Evolutionary conservation across 129 eudicot species (phyloP).

Genomic region (Saussurea involucrata): DNA sequence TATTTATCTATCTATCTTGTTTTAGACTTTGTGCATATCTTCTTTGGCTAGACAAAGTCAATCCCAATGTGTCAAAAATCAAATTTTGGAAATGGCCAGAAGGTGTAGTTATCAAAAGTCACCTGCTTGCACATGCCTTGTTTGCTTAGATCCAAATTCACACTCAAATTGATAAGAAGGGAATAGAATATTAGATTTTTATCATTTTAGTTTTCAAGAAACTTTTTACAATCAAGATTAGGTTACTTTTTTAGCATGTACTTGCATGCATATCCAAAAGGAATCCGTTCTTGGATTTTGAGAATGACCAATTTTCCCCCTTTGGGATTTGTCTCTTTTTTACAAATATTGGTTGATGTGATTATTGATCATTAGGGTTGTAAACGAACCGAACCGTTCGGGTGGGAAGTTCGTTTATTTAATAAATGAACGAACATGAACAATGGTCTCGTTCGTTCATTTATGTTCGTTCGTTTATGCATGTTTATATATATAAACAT

Average conservation of each 20-base stretch:
- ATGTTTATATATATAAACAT: too few species aligned
- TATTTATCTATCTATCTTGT: conserved; percentile 11
- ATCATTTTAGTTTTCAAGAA: background rate
- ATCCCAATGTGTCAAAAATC: conserved; percentile 25
- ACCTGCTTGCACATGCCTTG: conserved; percentile 36
- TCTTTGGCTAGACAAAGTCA: conserved; percentile 26
- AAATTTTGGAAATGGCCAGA: conserved; percentile 19
- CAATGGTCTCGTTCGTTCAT: too few species aligned
- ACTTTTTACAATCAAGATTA: background rate
- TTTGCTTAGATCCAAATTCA: conserved; percentile 34
- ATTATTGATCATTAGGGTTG: too few species aligned
- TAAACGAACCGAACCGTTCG: too few species aligned
- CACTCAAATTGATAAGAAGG: background rate
- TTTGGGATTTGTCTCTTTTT: too few species aligned
- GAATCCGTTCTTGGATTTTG: background rate
- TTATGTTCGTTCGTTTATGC: too few species aligned
- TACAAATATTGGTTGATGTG: too few species aligned
- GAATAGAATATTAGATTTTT: too few species aligned
- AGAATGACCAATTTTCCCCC: background rate
- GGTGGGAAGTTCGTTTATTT: too few species aligned
- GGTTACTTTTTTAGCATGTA: too few species aligned
- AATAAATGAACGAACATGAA: too few species aligned
- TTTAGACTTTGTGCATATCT: conserved; percentile 34
- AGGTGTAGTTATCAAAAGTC: conserved; percentile 30
- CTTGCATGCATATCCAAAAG: background rate